Evolutionary conservation across 2,329 filamentous ascomycete genomes (phyloP).

Genomic region (Botryotinia narcissicola): DNA sequence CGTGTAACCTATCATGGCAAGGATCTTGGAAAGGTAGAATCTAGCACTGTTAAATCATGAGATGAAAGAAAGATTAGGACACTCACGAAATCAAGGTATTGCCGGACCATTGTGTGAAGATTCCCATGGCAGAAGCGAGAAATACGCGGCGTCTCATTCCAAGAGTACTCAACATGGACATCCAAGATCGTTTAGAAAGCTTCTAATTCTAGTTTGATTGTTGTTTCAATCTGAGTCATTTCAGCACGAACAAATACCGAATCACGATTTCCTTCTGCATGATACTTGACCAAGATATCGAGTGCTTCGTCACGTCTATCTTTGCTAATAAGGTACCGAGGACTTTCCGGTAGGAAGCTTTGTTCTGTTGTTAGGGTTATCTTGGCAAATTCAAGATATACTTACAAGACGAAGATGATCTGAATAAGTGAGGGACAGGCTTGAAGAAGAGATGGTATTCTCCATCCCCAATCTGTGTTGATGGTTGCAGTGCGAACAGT

Average conservation of each 20-base stretch:
- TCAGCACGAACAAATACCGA: constrained; percentile 57
- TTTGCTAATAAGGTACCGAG: constrained; percentile 55
- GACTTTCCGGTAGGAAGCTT: constrained; percentile 53
- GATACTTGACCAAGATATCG: constrained; percentile 51
- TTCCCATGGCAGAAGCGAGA: constrained; percentile 49
- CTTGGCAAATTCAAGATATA: not conserved
- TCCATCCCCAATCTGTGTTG: constrained; percentile 42
- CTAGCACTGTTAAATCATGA: constrained; percentile 9
- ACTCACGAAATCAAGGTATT: constrained; percentile 45
- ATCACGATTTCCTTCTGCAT: constrained; percentile 51
- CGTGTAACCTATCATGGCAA: not conserved
- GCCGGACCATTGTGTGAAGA: constrained; percentile 55
- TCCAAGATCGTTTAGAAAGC: constrained; percentile 53
- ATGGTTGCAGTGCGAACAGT: constrained; percentile 47
- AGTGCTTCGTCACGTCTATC: constrained; percentile 57
- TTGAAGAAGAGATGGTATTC: constrained; percentile 45
- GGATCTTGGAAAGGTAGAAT: constrained; percentile 48
- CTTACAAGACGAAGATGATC: constrained; percentile 23
- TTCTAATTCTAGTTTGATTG: constrained; percentile 55
- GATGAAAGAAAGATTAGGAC: not conserved
- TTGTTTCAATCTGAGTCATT: constrained; percentile 57
- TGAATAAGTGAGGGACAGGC: constrained; percentile 31
- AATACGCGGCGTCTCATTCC: constrained; percentile 51
- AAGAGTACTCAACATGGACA: constrained; percentile 49
- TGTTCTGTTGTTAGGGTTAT: not conserved